Evolutionary conservation across 768 basidiomycete genomes (phyloP).

Genomic region (Leucocoprinus sp.): DNA sequence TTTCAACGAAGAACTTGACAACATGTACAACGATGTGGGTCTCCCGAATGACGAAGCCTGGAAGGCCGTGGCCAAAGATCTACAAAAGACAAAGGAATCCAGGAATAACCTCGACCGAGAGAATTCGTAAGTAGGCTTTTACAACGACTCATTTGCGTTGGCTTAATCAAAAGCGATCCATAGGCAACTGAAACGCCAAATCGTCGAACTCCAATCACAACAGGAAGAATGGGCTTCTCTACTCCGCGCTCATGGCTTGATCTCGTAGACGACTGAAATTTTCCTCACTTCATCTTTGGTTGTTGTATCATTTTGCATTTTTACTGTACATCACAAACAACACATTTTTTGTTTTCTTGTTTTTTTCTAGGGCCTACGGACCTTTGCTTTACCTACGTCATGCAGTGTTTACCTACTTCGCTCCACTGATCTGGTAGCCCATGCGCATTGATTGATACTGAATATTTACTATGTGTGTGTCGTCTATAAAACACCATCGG

Average conservation of each 20-base stretch:
- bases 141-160: background rate
- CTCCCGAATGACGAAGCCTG: slow-evolving; percentile 82
- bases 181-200: slow-evolving; percentile 61
- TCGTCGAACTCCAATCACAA: slow-evolving; percentile 67
- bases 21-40: slow-evolving; percentile 80
- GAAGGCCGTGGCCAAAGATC: slow-evolving; percentile 65
- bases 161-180: slow-evolving; percentile 7
- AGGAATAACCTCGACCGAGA: slow-evolving; percentile 69
- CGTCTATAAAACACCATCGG: background rate
- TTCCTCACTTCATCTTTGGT: background rate
- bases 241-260: slow-evolving; percentile 41
- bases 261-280: slow-evolving; percentile 17
- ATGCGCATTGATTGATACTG: background rate
- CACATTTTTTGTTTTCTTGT: slow-evolving; percentile 2
- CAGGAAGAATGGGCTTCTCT: slow-evolving; percentile 76
- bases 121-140: slow-evolving; percentile 55
- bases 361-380: slow-evolving; percentile 4
- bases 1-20: slow-evolving; percentile 90
- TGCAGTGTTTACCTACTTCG: background rate
- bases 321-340: slow-evolving; percentile 3
- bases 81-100: slow-evolving; percentile 65
- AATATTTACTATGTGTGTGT: background rate
- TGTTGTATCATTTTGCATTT: background rate
- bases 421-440: slow-evolving; percentile 1
- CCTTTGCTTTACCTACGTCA: background rate